A percentile compares a stretch with the other conserved stretches of the same genome.
Evolutionary conservation across 1,284 basidiomycete genomes (phyloP).

Genomic region (Trametes polyzona): DNA sequence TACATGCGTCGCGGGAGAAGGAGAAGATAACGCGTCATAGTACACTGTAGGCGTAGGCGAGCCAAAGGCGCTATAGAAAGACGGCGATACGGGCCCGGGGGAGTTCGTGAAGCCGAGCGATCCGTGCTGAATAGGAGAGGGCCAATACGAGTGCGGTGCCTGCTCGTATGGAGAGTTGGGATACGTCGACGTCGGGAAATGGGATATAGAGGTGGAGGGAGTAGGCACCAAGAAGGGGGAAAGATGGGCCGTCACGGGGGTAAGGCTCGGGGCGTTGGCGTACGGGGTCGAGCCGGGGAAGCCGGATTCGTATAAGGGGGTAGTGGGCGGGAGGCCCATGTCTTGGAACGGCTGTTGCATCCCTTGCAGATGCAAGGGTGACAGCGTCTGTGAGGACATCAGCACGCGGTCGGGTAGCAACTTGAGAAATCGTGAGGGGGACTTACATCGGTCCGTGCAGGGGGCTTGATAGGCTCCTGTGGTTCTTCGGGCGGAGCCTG

Average conservation of each 20-base stretch:
- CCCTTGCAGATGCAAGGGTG: slow-evolving; percentile 9
- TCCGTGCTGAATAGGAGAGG: slow-evolving; percentile 1
- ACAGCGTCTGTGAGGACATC: not conserved
- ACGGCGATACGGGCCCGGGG: not conserved
- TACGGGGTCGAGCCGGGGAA: slow-evolving; percentile 2
- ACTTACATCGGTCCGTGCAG: not conserved
- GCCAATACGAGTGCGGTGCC: not conserved
- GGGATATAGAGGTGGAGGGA: not conserved
- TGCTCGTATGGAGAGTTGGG: slow-evolving; percentile 4
- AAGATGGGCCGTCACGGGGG: not conserved
- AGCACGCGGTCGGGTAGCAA: not conserved
- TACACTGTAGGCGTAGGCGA: too few relatives aligned
- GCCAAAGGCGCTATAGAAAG: too few relatives aligned
- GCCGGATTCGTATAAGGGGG: not conserved
- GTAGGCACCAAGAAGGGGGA: not conserved
- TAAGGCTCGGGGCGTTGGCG: not conserved
- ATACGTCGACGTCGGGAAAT: not conserved
- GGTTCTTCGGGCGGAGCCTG: not conserved
- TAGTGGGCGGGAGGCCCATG: not conserved
- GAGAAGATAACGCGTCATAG: too few relatives aligned
- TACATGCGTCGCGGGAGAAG: not conserved
- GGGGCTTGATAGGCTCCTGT: not conserved
- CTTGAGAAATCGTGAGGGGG: not conserved
- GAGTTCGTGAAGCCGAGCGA: not conserved
- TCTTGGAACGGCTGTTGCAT: slow-evolving; percentile 9